Evolutionary conservation across 129 eudicot genomes (phyloP), one percentile per base, ranked within the genome.

Genomic region (Kitagawia praeruptora): DNA sequence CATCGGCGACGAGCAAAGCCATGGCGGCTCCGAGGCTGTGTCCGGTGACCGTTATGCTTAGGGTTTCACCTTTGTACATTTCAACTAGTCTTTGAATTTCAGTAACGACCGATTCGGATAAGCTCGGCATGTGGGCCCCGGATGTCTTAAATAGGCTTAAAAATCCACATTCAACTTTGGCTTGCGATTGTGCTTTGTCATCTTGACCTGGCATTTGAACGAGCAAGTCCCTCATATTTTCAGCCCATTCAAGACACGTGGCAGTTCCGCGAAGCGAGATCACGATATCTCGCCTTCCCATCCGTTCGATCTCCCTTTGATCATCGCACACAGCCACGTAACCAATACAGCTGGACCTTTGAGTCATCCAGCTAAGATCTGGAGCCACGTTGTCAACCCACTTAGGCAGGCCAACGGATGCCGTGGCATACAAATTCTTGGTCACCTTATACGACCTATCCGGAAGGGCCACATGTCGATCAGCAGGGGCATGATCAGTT

Each of bases 21-120:
- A 95, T 72, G 9, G 98, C 98, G 4, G 98, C 98, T n/a, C 98
- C 98, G 10, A 95, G 96, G 51, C 98, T 95, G 82, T 95, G 98
- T 0, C 98, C 98, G 0, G 98, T 90, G 54, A 95, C 89, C 0
- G 96, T 92, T 19, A 95, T 90, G 84, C 98, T 95, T 15, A 95
- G 81, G 44, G 84, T 79, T 64, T 95, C 98, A 2, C 97, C 97
- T 83, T 89, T 85, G 83, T 95, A 95, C 38, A 83, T 31, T 28
- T 95, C 87, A 4, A 46, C 81, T 23, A 92, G 82, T 28, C 94
- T 67, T 73, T 78, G 77, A 2, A 95, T 31, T 84, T 95, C 97
- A 19, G 82, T 80, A 0, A 84, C 92, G 2, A 92, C 97, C 0
- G 92, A 87, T 28, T 90, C 90, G 3, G 96, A 93, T 5, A 92